phyloP scores from a whole-genome alignment of 2,329 filamentous ascomycete genomes.

The Fusarium falciforme region DNA sequence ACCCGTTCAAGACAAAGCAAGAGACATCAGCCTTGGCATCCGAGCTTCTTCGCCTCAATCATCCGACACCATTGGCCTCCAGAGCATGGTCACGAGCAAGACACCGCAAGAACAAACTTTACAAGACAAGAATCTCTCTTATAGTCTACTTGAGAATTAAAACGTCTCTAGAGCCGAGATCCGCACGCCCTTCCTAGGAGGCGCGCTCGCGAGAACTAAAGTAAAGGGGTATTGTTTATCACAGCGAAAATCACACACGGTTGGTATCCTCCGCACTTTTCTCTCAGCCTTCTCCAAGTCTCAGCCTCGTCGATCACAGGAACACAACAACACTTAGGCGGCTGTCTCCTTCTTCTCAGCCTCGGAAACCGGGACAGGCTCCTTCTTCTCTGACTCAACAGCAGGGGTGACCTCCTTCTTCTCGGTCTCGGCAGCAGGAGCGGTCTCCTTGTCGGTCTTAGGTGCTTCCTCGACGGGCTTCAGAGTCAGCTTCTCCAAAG shows the following conservation, averaged over 20 bases:
- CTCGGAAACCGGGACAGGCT: background rate
- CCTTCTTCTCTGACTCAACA: background rate
- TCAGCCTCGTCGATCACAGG: background rate
- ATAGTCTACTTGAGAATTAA: constrained; percentile 24
- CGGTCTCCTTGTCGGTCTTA: constrained; percentile 1
- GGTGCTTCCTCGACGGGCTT: constrained; percentile 10
- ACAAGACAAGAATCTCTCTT: constrained; percentile 4
- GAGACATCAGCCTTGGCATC: background rate
- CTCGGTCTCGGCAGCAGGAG: background rate
- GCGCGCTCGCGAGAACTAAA: constrained; percentile 15
- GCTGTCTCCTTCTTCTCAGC: constrained; percentile 12
- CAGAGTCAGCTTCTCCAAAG: constrained; percentile 28
- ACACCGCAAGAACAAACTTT: background rate
- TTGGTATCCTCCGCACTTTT: constrained; percentile 18
- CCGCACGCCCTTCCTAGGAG: background rate
- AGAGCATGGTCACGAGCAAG: background rate
- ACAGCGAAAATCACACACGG: constrained; percentile 23
- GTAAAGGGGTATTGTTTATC: constrained; percentile 29
- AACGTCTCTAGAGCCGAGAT: constrained; percentile 17
- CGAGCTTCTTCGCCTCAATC: background rate
- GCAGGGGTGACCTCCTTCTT: constrained; percentile 1
- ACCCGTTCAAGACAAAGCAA: background rate
- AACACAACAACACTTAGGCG: background rate
- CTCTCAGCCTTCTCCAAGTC: background rate
- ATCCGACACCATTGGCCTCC: background rate